Percentiles rank a stretch among this genome's conserved stretches.
These are phyloP conservation scores for Elongisporangium undulatum DNA, from an alignment of 352 stramenopile genomes.

Conservation along the genomic window DNA sequence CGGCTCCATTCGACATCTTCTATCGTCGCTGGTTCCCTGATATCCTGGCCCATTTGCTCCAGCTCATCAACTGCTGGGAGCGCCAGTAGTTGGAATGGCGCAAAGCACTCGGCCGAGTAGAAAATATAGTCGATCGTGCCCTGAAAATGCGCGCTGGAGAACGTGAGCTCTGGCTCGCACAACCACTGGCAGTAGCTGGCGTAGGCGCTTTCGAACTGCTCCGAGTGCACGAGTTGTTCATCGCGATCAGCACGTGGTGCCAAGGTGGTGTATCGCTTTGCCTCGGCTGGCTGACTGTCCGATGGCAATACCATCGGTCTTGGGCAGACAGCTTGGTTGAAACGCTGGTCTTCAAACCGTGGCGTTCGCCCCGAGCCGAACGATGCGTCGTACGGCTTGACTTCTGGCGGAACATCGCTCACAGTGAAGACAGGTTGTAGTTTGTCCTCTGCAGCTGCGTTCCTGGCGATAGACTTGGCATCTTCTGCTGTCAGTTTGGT, in stretches of 20 bases:
- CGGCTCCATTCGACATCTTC: conserved; percentile 37
- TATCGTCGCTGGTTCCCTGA: conserved; percentile 8
- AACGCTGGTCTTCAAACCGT: conserved; percentile 41
- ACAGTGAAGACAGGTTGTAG: conserved; percentile 24
- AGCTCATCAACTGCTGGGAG: conserved; percentile 45
- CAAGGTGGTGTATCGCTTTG: conserved; percentile 35
- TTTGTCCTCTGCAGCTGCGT: conserved; percentile 1
- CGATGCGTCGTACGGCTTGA: conserved; percentile 46
- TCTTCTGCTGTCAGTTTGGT: conserved; percentile 26
- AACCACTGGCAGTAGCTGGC: conserved; percentile 37
- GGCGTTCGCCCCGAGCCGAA: conserved; percentile 64
- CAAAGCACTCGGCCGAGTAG: conserved; percentile 47
- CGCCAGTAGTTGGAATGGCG: conserved; percentile 48
- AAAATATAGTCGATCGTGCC: conserved; percentile 87
- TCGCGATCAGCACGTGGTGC: conserved; percentile 35
- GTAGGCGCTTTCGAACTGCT: conserved; percentile 77
- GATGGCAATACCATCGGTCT: conserved; percentile 12
- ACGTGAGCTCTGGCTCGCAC: conserved; percentile 71
- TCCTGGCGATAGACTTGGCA: conserved; percentile 7
- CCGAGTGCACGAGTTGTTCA: conserved; percentile 43
- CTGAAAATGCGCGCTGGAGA: conserved; percentile 44
- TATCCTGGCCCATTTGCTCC: conserved; percentile 34
- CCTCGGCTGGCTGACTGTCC: conserved; percentile 10
- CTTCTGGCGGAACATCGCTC: conserved; percentile 29
- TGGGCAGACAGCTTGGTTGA: conserved; percentile 37